These are phyloP conservation scores for Hippophae rhamnoides DNA, from an alignment of 306 rosid species.

Conservation along the genomic window DNA sequence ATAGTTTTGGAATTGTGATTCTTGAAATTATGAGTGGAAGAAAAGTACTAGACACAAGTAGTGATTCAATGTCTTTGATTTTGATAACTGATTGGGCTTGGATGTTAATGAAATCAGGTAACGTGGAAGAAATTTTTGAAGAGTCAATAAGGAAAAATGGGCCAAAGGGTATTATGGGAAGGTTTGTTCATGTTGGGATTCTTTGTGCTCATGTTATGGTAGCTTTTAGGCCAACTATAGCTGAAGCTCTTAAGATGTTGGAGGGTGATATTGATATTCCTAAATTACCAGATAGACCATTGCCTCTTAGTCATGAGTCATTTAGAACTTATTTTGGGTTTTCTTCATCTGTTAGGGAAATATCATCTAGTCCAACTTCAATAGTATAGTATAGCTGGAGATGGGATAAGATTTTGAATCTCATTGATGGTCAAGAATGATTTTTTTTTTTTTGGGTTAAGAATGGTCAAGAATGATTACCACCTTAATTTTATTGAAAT, in stretches of 20 bases:
- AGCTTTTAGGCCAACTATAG: conserved; percentile 77
- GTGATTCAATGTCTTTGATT: conserved; percentile 27
- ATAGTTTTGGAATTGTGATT: conserved; percentile 72
- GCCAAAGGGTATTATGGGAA: conserved; percentile 55
- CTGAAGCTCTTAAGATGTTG: conserved; percentile 70
- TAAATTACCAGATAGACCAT: conserved; percentile 55
- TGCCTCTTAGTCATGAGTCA: conserved; percentile 61
- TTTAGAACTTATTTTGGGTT: conserved; percentile 38
- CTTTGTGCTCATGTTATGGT: conserved; percentile 83
- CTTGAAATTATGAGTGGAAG: conserved; percentile 75
- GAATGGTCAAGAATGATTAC: too few relatives aligned
- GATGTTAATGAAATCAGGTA: conserved; percentile 44
- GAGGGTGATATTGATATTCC: conserved; percentile 88
- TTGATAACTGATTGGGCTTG: conserved; percentile 87
- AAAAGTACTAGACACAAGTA: conserved; percentile 50
- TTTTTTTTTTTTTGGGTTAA: too few relatives aligned
- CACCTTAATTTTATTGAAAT: too few relatives aligned
- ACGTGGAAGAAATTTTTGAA: conserved; percentile 39
- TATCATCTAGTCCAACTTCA: conserved; percentile 4
- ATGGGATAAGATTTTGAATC: too few relatives aligned
- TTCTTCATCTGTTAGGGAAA: conserved; percentile 26
- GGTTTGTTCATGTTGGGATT: conserved; percentile 74
- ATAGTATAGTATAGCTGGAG: too few relatives aligned
- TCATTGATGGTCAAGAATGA: too few relatives aligned
- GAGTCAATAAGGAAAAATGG: conserved; percentile 40